Base-by-base conservation (phyloP, 805 yeast genomes). In the Hanseniaspora lachancei region DNA sequence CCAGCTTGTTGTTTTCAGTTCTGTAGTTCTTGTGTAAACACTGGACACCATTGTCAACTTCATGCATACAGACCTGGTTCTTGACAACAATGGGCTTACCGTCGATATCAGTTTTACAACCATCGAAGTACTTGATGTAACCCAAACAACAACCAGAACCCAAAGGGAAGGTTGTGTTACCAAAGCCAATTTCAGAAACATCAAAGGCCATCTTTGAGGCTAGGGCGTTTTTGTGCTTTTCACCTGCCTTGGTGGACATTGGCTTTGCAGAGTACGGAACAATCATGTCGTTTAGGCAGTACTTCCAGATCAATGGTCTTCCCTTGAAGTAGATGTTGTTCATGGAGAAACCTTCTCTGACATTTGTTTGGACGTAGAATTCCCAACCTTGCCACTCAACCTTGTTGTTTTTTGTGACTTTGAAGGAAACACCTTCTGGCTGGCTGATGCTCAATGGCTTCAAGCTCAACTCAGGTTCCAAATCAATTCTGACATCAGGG, bases 181-280 rank as follows among this genome's bases (percentile, higher is more conserved):
- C 93, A 60, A 84, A 84, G 21, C 95, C 93, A 72, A 84, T 79
- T 69, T 86, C 93, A 67, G 93, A 93, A 65, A 85, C 75, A 69
- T 85, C 93, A 62, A 85, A 85, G 36, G 93, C 93, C 73, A 84
- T 89, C 72, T 86, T 85, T 76, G 91, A 78, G 71, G 84, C 89
- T 72, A 76, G 82, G 60, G 93, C 93, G 47, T 81, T 81, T 70
- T 91, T 77, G 44, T 51, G 21, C 16, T 24, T 44, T 51, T 51
- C 55, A 44, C 49, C 55, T 27, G 40, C 18, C 10, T 21, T 29
- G n/a, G n/a, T 44, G 36, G 49, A 43, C 55, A 51, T 51, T 36
- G 55, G 55, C 64, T 89, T 88, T 67, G 85, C 91, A 67, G 87
- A 89, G 65, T 86, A 85, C 36, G 93, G 93, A 60, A 86, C 95